Conservation (phyloP, 805 yeast species). For the Cyberlindnera euphorbiiphila region DNA sequence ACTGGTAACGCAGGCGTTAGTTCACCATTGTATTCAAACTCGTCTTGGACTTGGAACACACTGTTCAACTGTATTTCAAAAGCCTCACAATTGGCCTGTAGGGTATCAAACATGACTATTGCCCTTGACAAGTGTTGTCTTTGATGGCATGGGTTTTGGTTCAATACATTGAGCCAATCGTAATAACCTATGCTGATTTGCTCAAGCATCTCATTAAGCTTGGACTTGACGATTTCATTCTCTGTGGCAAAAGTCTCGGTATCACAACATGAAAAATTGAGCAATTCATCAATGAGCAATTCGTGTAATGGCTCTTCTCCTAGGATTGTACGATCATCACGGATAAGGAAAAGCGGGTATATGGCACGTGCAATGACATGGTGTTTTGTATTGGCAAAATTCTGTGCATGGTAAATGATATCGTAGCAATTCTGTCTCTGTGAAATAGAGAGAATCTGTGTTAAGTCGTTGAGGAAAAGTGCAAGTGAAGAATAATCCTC, state of each 20-base stretch:
- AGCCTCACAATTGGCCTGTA: constrained; percentile 71
- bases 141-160: constrained; percentile 77
- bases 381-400: constrained; percentile 33
- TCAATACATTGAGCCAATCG: constrained; percentile 40
- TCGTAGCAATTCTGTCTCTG: constrained; percentile 31
- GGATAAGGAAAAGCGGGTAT: constrained; percentile 55
- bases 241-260: constrained; percentile 30
- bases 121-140: constrained; percentile 66
- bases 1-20: constrained; percentile 52
- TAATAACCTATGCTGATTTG: constrained; percentile 46
- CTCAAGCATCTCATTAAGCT: constrained; percentile 33
- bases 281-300: constrained; percentile 40
- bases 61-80: constrained; percentile 47
- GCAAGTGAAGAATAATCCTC: constrained; percentile 28
- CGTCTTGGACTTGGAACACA: constrained; percentile 32
- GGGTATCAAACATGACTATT: constrained; percentile 64
- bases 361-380: constrained; percentile 56
- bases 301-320: constrained; percentile 43
- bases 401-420: constrained; percentile 30
- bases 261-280: constrained; percentile 39
- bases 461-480: constrained; percentile 36
- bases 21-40: constrained; percentile 20
- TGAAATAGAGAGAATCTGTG: constrained; percentile 32
- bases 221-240: constrained; percentile 21
- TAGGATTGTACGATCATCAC: constrained; percentile 57